Conservation (phyloP, 768 basidiomycete species). For the Lactarius trivialis region DNA sequence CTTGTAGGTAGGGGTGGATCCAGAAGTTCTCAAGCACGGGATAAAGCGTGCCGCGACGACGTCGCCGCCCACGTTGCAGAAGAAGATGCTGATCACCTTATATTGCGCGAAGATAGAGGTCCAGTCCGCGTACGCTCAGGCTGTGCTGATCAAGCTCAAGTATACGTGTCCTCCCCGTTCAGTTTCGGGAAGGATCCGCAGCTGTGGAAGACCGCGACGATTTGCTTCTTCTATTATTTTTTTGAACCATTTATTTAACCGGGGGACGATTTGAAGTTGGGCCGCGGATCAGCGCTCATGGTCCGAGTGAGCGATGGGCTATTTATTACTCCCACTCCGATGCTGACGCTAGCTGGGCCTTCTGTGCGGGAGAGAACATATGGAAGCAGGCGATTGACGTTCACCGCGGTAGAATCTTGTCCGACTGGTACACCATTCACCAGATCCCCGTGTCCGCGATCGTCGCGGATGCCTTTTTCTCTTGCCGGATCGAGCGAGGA, state of each 20-base stretch:
- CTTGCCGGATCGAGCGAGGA: slow-evolving; percentile 31
- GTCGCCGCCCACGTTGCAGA: slow-evolving; percentile 34
- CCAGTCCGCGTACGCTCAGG: slow-evolving; percentile 75
- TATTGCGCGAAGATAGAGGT: slow-evolving; percentile 82
- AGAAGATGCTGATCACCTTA: slow-evolving; percentile 74
- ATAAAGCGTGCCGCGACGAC: slow-evolving; percentile 10
- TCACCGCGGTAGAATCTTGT: slow-evolving; percentile 73
- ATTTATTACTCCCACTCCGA: not conserved
- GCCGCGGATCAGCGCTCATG: slow-evolving; percentile 43
- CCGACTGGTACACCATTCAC: slow-evolving; percentile 58
- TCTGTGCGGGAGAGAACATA: slow-evolving; percentile 64
- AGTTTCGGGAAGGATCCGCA: slow-evolving; percentile 83
- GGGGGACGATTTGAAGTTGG: too few relatives aligned
- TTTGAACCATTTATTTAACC: too few relatives aligned
- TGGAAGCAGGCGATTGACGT: slow-evolving; percentile 83
- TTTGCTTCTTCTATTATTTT: slow-evolving; percentile 71
- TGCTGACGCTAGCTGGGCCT: slow-evolving; percentile 23
- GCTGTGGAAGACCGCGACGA: slow-evolving; percentile 94
- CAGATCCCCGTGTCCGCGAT: not conserved
- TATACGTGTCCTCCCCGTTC: slow-evolving; percentile 91
- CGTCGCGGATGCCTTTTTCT: slow-evolving; percentile 45
- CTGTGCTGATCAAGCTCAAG: slow-evolving; percentile 87
- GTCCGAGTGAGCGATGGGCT: slow-evolving; percentile 38
- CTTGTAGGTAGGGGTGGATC: slow-evolving; percentile 52
- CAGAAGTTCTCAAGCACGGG: slow-evolving; percentile 22